Evolutionary conservation across 2,329 filamentous ascomycete species (phyloP).

Genomic region (Aureobasidium lini): DNA sequence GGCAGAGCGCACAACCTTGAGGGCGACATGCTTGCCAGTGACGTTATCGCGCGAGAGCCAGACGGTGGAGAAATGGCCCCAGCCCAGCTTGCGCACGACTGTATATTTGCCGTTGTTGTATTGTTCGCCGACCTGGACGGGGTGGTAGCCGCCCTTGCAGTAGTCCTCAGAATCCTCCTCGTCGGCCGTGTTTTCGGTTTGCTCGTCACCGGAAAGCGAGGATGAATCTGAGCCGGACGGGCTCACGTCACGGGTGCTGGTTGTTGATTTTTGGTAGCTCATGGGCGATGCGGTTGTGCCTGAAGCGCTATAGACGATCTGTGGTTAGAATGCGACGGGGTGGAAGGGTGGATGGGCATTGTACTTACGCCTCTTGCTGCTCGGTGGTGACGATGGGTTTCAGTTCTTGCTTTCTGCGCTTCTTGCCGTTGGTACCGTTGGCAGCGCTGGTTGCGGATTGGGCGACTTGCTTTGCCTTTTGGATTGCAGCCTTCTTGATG

Average conservation of each 20-base stretch:
- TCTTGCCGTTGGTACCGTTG: constrained; percentile 51
- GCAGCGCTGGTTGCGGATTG: constrained; percentile 42
- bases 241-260: constrained; percentile 52
- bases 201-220: constrained; percentile 69
- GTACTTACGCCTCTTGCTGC: constrained; percentile 40
- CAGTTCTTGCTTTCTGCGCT: constrained; percentile 63
- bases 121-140: constrained; percentile 85
- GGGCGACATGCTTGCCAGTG: constrained; percentile 86
- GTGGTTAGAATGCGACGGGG: constrained; percentile 16
- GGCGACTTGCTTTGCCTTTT: constrained; percentile 59
- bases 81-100: constrained; percentile 90
- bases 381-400: constrained; percentile 73
- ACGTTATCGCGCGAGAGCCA: constrained; percentile 77
- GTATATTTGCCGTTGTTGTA: constrained; percentile 98
- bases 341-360: neutral
- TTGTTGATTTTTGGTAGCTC: constrained; percentile 26
- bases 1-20: constrained; percentile 95
- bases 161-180: constrained; percentile 99
- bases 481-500: constrained; percentile 57
- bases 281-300: constrained; percentile 13
- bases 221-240: constrained; percentile 65
- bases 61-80: constrained; percentile 99
- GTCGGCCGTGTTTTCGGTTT: constrained; percentile 85
- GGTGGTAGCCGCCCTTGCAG: constrained; percentile 98
- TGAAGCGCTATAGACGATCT: constrained; percentile 3